These are phyloP conservation scores for Epicoccum nigrum DNA, from an alignment of 2,329 filamentous ascomycete species.

Conservation along the genomic window DNA sequence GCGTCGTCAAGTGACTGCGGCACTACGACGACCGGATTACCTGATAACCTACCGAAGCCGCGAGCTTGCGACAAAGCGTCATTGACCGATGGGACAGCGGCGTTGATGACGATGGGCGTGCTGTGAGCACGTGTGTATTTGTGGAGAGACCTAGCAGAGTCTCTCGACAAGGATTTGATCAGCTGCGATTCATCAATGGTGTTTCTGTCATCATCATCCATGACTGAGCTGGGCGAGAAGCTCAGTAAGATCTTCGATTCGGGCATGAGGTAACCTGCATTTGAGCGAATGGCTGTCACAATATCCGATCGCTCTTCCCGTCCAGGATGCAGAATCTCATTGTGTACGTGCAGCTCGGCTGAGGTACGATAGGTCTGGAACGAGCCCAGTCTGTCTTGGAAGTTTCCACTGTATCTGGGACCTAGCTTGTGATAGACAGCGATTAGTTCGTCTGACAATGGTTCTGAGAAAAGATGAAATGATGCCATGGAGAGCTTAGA, in stretches of 20 bases:
- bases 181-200: slow-evolving; percentile 74
- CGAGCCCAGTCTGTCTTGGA: slow-evolving; percentile 92
- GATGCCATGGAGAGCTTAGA: slow-evolving; percentile 90
- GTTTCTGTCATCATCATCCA: slow-evolving; percentile 80
- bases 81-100: slow-evolving; percentile 83
- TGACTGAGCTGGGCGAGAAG: slow-evolving; percentile 78
- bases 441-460: slow-evolving; percentile 87
- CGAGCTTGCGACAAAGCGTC: slow-evolving; percentile 83
- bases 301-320: slow-evolving; percentile 94
- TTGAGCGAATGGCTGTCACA: slow-evolving; percentile 81
- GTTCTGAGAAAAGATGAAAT: slow-evolving; percentile 86
- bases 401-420: slow-evolving; percentile 91
- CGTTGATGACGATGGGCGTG: slow-evolving; percentile 84
- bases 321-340: slow-evolving; percentile 86
- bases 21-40: slow-evolving; percentile 78
- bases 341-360: slow-evolving; percentile 85
- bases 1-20: slow-evolving; percentile 90
- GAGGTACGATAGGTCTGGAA: slow-evolving; percentile 97
- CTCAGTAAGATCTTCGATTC: slow-evolving; percentile 84
- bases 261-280: slow-evolving; percentile 79
- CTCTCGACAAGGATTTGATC: slow-evolving; percentile 75
- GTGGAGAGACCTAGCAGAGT: slow-evolving; percentile 70
- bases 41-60: slow-evolving; percentile 81
- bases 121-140: slow-evolving; percentile 74
- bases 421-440: slow-evolving; percentile 91